Base-by-base conservation (phyloP, 441 rosid species). In the Erodium texanum region DNA sequence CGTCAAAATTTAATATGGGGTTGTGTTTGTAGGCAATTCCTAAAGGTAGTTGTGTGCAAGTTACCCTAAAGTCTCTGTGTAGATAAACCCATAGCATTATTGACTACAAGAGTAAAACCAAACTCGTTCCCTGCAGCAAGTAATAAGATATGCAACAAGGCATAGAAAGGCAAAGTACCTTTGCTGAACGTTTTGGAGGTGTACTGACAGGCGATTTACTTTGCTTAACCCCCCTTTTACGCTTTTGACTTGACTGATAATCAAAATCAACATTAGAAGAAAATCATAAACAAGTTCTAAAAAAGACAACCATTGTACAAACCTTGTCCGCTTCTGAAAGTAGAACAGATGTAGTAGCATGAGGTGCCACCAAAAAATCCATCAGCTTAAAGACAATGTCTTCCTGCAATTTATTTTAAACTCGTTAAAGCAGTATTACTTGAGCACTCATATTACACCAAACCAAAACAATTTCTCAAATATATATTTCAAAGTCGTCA, bases 351-450 rank as follows among this genome's bases (percentile, higher is more conserved):
- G 87, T 86, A 70, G 92, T 88, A 20, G 89, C 84, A 75, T 81
- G 88, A 69, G 98, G 99, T 58, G 86, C 87, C 77, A 76, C 82
- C 90, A 94, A 79, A 84, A 89, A 94, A 77, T 87, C 99, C 67
- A 88, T 78, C 78, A 94, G 82, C 68, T 79, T 84, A n/a, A 76
- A 19, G 56, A 89, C 70, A 64, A 92, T 72, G 74, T 94, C 99
- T 81, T 91, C 99, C 97, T 91, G 90, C 78, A 77, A 22, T 59
- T 24, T 67, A 72, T 59, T 66, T 69, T 66, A 66, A 54, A 38
- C 41, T 29, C 68, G 59, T 3, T 36, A 65, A 34, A 38, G 32
- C 7, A 43, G 19, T 19, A 32, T 29, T 22, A 62, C 15, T 66
- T 54, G 2, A 54, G 7, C 62, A 36, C 48, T 19, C 18, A 67